Percentiles rank a stretch among this genome's conserved stretches.
Evolutionary conservation across 2,329 filamentous ascomycete genomes (phyloP).

Genomic region (Hypoxylon sp.): DNA sequence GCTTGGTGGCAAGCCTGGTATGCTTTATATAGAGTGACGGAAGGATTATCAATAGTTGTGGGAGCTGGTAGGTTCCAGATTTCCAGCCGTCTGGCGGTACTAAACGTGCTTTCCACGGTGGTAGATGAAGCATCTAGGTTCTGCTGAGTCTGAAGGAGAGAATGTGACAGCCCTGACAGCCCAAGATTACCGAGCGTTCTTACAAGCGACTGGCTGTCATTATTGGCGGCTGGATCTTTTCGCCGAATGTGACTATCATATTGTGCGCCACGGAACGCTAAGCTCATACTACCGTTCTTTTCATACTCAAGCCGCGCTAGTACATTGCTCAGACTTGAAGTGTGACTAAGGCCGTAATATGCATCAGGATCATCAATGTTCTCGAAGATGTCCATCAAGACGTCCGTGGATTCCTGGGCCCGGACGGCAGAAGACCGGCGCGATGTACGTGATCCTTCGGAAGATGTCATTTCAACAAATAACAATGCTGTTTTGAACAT

Average conservation of each 20-base stretch:
- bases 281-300: constrained; percentile 84
- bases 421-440: constrained; percentile 74
- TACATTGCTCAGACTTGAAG: constrained; percentile 80
- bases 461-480: constrained; percentile 79
- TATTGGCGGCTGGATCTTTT: constrained; percentile 65
- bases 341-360: constrained; percentile 91
- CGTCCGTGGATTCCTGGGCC: constrained; percentile 70
- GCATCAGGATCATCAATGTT: constrained; percentile 96
- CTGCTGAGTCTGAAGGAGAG: constrained; percentile 77
- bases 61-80: constrained; percentile 92
- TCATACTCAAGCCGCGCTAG: constrained; percentile 90
- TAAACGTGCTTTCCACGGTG: constrained; percentile 79
- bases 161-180: constrained; percentile 86
- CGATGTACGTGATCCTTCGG: constrained; percentile 63
- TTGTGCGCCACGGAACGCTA: constrained; percentile 91
- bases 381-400: constrained; percentile 86
- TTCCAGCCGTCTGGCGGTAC: constrained; percentile 84
- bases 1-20: constrained; percentile 84
- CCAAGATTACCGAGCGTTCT: constrained; percentile 84
- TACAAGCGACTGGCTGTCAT: constrained; percentile 78
- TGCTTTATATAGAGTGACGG: constrained; percentile 80
- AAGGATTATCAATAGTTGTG: constrained; percentile 69
- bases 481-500: constrained; percentile 90
- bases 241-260: constrained; percentile 86
- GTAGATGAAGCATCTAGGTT: constrained; percentile 68